Evolutionary conservation across 116 monocot genomes (phyloP), one percentile per base, ranked within the genome.

Genomic region (Dioscorea cayenensis): DNA sequence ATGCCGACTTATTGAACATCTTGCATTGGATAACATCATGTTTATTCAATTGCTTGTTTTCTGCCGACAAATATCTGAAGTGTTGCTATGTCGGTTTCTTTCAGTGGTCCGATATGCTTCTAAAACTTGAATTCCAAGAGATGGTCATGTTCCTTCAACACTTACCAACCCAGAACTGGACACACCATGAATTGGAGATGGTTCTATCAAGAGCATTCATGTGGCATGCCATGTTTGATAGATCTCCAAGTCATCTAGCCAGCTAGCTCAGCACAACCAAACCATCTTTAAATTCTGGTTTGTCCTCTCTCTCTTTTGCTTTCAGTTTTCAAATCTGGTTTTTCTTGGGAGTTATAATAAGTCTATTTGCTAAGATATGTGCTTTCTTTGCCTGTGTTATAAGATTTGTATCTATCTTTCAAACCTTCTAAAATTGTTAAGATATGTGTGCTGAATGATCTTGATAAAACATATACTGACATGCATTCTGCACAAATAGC

Each of bases 191-290:
- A 73, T 82, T 99, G 67, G 99, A 99, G 79, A 94, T 89, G 94
- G 99, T 94, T 28, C 85, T 99, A 11, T 94, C 99, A 10, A 80
- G 91, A 70, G 99, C 99, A 49, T 99, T 85, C 74, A 94, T 99
- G 99, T 99, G 99, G 99, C 94, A 99, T 63, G 80, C 91, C n/a
- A 94, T 99, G 99, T 99, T 99, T 85, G 94, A 94, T 75, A 94
- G 77, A 72, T 99, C 87, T 3, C 99, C 99, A 0, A 99, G 94
- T 66, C 99, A 99, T 32, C 75, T 99, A 14, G 88, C 91, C n/a
- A 84, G 75, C 76, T 97, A 84, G 71, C 5, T 27, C 22, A 20
- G 10, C 62, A 27, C 10, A 62, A 23, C 20, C 16, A n/a, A 55
- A 52, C 25, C 25, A 25, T 25, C 51, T 51, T 55, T 12, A 43